A percentile compares a stretch with the other conserved stretches of the same genome.
Evolutionary conservation across 495 filamentous ascomycete genomes (phyloP).

Genomic region (Trichocladium uniseriatum): DNA sequence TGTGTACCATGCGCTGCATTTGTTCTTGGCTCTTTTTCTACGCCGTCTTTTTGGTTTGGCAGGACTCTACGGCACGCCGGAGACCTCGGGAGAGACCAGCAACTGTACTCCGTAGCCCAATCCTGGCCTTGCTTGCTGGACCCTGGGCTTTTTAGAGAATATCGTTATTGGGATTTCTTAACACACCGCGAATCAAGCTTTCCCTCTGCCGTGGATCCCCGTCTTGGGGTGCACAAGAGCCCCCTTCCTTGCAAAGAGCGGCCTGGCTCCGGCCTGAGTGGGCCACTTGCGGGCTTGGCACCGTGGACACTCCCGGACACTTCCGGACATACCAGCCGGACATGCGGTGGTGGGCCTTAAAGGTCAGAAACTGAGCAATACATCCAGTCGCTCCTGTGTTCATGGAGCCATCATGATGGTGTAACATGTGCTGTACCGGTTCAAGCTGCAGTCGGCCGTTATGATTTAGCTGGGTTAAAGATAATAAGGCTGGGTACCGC

Average conservation of each 20-base stretch:
- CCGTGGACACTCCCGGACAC: neutral
- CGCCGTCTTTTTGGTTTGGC: neutral
- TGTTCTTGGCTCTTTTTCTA: neutral
- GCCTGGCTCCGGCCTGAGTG: neutral
- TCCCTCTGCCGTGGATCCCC: neutral
- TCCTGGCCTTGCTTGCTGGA: neutral
- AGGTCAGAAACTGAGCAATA: too few species aligned
- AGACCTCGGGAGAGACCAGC: neutral
- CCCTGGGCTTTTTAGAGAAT: conserved; percentile 1
- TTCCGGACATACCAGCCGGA: too few species aligned
- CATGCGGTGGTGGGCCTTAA: too few species aligned
- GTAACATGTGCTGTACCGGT: too few species aligned
- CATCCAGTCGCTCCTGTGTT: too few species aligned
- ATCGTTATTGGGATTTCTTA: neutral
- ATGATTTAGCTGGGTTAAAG: too few species aligned
- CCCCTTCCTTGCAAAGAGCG: neutral
- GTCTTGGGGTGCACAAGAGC: neutral
- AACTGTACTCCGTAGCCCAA: too few species aligned
- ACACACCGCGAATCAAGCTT: neutral
- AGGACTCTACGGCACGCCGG: neutral
- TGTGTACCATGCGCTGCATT: neutral
- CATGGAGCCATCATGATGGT: too few species aligned
- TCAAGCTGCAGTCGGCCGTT: too few species aligned
- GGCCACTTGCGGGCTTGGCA: neutral
- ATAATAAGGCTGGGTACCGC: too few species aligned